Conservation (phyloP, 192 early-diverging fungal genomes). For the Coemansia biformis region DNA sequence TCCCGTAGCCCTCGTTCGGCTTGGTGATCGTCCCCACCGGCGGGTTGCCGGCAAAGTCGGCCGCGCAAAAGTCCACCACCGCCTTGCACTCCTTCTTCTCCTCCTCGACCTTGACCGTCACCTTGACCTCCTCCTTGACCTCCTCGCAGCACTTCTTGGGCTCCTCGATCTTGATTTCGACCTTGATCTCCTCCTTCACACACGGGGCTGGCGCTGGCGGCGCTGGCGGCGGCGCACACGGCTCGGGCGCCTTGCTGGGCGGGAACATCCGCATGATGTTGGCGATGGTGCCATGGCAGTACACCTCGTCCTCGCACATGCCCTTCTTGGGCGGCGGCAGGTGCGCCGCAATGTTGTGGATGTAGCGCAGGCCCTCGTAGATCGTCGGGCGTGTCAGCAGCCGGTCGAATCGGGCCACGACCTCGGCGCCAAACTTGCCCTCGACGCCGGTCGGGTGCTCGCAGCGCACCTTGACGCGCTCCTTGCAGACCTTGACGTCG, state of each 20-base stretch:
- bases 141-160: conserved; percentile 15
- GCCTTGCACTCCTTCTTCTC: conserved; percentile 39
- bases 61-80: conserved; percentile 40
- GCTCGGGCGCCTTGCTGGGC: conserved; percentile 40
- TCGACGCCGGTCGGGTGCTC: conserved; percentile 70
- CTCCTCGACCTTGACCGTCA: conserved; percentile 43
- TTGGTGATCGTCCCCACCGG: conserved; percentile 44
- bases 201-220: neutral
- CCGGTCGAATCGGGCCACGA: conserved; percentile 58
- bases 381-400: conserved; percentile 45
- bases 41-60: conserved; percentile 41
- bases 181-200: conserved; percentile 43
- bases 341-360: conserved; percentile 50
- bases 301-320: conserved; percentile 47
- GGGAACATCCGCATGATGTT: conserved; percentile 50
- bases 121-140: conserved; percentile 35
- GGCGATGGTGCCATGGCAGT: conserved; percentile 34
- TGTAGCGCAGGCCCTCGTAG: conserved; percentile 52
- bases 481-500: conserved; percentile 55
- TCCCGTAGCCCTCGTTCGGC: conserved; percentile 52
- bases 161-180: conserved; percentile 45
- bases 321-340: conserved; percentile 46
- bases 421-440: conserved; percentile 56
- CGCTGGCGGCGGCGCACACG: conserved; percentile 25
- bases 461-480: conserved; percentile 56